A percentile compares a stretch with the other conserved stretches of the same genome.
phyloP scores from a whole-genome alignment of 83 land plant species.

The Picea abies region DNA sequence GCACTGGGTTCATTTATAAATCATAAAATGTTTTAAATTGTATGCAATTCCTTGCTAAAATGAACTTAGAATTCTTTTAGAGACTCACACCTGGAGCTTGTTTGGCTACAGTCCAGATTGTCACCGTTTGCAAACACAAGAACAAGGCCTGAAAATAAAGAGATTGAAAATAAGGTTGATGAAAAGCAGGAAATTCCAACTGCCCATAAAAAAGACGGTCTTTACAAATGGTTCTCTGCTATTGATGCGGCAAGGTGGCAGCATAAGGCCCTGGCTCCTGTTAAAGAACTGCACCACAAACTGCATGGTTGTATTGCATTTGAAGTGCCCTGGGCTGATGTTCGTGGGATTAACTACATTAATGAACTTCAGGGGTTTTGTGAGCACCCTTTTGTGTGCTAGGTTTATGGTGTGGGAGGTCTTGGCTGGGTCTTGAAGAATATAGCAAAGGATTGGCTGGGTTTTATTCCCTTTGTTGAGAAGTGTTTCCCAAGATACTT shows the following conservation, averaged over 20 bases:
- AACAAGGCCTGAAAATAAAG: constrained; percentile 24
- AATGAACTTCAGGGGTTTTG: constrained; percentile 99
- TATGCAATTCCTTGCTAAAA: background rate
- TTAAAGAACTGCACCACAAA: constrained; percentile 54
- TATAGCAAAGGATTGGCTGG: no score
- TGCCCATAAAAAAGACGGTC: constrained; percentile 7
- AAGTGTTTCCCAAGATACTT: no score
- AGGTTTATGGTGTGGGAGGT: no score
- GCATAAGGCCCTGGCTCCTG: constrained; percentile 38
- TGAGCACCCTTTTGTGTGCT: no score
- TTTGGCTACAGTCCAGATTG: constrained; percentile 71
- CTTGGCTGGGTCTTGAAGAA: no score
- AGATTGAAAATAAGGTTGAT: background rate
- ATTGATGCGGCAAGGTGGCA: constrained; percentile 56
- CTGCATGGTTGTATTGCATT: constrained; percentile 94
- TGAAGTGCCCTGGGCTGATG: constrained; percentile 86
- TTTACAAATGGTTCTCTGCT: constrained; percentile 54
- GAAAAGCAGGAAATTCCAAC: background rate
- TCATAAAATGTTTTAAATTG: background rate
- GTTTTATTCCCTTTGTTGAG: no score
- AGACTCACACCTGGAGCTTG: background rate
- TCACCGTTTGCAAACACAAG: constrained; percentile 89
- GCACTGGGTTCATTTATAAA: background rate
- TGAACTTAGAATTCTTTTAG: background rate
- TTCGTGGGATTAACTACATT: constrained; percentile 87